Evolutionary conservation across 306 rosid species (phyloP), one percentile per base, ranked within the genome.

Genomic region (Prunus mume): DNA sequence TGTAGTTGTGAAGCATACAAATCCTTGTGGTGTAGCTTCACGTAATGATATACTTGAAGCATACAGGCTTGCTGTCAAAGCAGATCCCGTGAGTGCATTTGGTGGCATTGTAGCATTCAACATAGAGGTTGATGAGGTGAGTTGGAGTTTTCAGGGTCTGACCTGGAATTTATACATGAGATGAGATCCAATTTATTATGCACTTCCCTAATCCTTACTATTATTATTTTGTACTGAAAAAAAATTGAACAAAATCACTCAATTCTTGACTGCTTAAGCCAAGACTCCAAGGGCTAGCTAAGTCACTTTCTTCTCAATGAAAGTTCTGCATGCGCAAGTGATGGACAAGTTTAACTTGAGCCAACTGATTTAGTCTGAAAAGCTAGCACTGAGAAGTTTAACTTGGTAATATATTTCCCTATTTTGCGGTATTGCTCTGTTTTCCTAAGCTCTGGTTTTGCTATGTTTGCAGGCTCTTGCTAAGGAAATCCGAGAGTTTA

Each of bases 71-170:
- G 97, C 97, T 79, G 97, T 95, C 49, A 92, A 88, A 82, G 96
- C 87, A 14, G 98, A 92, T 83, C 97, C 98, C 9, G 97, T 95
- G 79, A 95, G 98, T 79, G 98, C 97, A 73, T 94, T 95, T 57
- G 98, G 98, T 64, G 98, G 98, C 65, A 95, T 92, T 76, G 97
- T 95, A 7, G 97, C 97, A 68, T 92, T 95, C 87, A 95, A 95
- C 51, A 66, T 84, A 57, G 93, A 90, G 84, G 85, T 95, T 74
- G 98, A 95, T 50, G 98, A 89, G 97, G 98, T 95, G 56, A 77
- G 84, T 71, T 69, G 43, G 61, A 67, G 50, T 27, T 68, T 67
- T 27, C 22, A 19, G 72, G 19, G 25, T 38, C 60, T 54, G 49
- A 43, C 18, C 7, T 17, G 15, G 61, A 67, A 74, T 28, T 51